Conservation (phyloP, 148 eudicot genomes). For the Spergularia marina region DNA sequence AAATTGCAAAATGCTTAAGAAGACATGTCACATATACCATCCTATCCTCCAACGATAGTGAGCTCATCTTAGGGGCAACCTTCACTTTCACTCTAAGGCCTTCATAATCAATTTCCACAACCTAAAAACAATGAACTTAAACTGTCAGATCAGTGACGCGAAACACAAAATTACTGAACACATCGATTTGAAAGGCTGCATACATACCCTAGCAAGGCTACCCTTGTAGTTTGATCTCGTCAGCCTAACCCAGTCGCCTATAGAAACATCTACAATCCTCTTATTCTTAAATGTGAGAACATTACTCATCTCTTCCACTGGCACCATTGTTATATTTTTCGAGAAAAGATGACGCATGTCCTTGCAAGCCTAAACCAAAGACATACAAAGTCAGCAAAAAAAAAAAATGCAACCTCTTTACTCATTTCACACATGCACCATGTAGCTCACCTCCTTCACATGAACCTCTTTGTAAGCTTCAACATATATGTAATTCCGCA, state of each 20-base stretch:
- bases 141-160: background rate
- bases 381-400: background rate
- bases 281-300: slow-evolving; percentile 77
- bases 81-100: slow-evolving; percentile 83
- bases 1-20: background rate
- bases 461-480: slow-evolving; percentile 90
- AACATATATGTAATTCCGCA: slow-evolving; percentile 70
- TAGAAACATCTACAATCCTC: slow-evolving; percentile 50
- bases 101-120: slow-evolving; percentile 78
- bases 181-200: background rate
- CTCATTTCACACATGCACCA: background rate
- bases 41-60: slow-evolving; percentile 64
- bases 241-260: slow-evolving; percentile 91
- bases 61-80: slow-evolving; percentile 65
- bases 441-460: slow-evolving; percentile 64
- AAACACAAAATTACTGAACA: background rate
- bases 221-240: slow-evolving; percentile 80
- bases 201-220: slow-evolving; percentile 74
- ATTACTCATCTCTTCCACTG: slow-evolving; percentile 89
- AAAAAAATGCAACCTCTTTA: background rate
- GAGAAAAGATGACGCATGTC: slow-evolving; percentile 71
- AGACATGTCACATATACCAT: slow-evolving; percentile 35
- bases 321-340: slow-evolving; percentile 62
- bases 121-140: slow-evolving; percentile 37
- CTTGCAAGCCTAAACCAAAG: slow-evolving; percentile 65